Percentiles rank a stretch among this genome's conserved stretches.
phyloP scores from a whole-genome alignment of 2,329 filamentous ascomycete genomes.

The Claviceps africana region DNA sequence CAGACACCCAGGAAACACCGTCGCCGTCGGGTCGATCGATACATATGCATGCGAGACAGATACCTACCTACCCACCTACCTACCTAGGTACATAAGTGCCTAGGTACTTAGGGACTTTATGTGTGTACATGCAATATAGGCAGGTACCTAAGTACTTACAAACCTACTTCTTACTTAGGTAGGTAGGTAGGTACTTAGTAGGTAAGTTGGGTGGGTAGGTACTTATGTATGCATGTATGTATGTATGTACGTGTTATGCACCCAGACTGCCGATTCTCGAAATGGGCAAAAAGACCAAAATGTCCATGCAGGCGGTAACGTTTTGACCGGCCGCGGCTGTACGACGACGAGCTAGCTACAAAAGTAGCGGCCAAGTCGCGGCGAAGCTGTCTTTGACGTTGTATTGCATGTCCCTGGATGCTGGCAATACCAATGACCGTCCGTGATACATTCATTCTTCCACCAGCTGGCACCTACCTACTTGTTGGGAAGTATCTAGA shows the following conservation, averaged over 20 bases:
- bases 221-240: too few relatives aligned
- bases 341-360: background rate
- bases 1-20: background rate
- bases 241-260: too few relatives aligned
- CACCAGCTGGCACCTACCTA: background rate
- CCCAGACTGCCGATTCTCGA: background rate
- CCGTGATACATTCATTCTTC: background rate
- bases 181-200: too few relatives aligned
- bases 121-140: too few relatives aligned
- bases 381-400: background rate
- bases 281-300: background rate
- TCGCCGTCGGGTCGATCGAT: background rate
- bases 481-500: too few relatives aligned
- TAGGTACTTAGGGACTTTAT: too few relatives aligned
- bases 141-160: too few relatives aligned
- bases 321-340: conserved; percentile 2
- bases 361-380: background rate
- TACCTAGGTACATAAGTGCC: too few relatives aligned
- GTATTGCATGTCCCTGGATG: background rate
- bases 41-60: too few relatives aligned
- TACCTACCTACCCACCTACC: too few relatives aligned
- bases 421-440: background rate
- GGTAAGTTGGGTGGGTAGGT: too few relatives aligned
- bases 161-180: too few relatives aligned
- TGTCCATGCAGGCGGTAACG: background rate